These are phyloP conservation scores for Boletus hoseneyae DNA, from an alignment of 1,284 basidiomycete genomes.

Conservation along the genomic window DNA sequence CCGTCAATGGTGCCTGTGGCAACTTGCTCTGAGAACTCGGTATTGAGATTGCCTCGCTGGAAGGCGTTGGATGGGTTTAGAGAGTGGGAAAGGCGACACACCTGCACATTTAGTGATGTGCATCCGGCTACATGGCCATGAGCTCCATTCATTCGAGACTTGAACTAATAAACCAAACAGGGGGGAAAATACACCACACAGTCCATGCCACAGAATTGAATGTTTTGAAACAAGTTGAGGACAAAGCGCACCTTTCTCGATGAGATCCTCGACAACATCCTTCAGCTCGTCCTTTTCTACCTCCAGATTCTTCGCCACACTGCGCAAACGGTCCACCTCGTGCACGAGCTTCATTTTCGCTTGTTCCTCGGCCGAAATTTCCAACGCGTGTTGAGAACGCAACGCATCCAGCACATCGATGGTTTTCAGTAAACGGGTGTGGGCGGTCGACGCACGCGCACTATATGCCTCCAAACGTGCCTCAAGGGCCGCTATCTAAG, in stretches of 20 bases:
- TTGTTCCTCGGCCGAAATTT: conserved; percentile 38
- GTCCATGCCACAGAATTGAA: conserved; percentile 5
- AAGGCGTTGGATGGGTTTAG: conserved; percentile 14
- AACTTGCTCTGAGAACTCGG: conserved; percentile 18
- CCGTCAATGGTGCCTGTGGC: not conserved
- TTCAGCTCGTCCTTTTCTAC: conserved; percentile 51
- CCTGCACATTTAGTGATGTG: conserved; percentile 38
- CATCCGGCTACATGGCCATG: conserved; percentile 52
- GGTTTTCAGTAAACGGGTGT: conserved; percentile 45
- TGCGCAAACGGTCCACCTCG: conserved; percentile 38
- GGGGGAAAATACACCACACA: not conserved
- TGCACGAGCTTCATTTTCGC: conserved; percentile 38
- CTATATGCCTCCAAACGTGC: conserved; percentile 39
- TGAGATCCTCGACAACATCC: conserved; percentile 50
- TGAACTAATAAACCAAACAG: conserved; percentile 41
- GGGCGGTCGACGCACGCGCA: conserved; percentile 45
- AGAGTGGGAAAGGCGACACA: conserved; percentile 37
- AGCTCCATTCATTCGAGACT: conserved; percentile 45
- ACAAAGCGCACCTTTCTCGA: conserved; percentile 51
- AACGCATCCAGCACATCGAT: conserved; percentile 52
- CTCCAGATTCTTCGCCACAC: conserved; percentile 38
- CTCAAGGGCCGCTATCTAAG: conserved; percentile 39
- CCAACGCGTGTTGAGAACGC: conserved; percentile 38
- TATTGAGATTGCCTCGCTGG: conserved; percentile 24
- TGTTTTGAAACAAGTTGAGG: not conserved